A percentile compares a stretch with the other conserved stretches of the same genome.
Conservation (phyloP, 495 filamentous ascomycete genomes). For the Penicillium longicatenatum region DNA sequence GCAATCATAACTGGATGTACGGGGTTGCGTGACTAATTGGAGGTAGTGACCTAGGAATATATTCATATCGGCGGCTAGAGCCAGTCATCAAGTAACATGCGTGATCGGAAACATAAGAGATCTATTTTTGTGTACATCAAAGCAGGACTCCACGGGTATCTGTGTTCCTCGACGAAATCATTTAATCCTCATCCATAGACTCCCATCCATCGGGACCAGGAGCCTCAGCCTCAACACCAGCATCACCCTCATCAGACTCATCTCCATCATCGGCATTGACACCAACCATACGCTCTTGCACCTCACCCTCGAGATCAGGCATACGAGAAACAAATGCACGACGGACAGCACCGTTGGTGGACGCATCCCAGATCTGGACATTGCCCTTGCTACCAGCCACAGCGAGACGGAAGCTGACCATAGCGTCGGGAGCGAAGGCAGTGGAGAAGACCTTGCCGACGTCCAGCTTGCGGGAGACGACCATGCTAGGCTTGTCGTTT, state of each 20-base stretch:
- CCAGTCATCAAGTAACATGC: slow-evolving; percentile 1
- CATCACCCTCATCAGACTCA: slow-evolving; percentile 62
- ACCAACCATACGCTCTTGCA: slow-evolving; percentile 76
- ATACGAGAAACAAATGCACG: slow-evolving; percentile 79
- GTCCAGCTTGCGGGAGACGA: slow-evolving; percentile 86
- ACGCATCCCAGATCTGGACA: slow-evolving; percentile 96
- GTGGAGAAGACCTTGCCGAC: slow-evolving; percentile 95
- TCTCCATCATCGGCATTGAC: slow-evolving; percentile 67
- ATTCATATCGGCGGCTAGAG: not conserved
- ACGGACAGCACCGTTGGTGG: slow-evolving; percentile 88
- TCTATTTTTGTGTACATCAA: slow-evolving; percentile 31
- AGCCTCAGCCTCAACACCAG: slow-evolving; percentile 45
- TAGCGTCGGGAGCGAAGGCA: slow-evolving; percentile 81
- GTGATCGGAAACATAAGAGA: slow-evolving; percentile 12
- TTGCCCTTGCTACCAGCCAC: slow-evolving; percentile 93
- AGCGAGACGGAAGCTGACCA: slow-evolving; percentile 86
- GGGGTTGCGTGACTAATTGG: too few relatives aligned
- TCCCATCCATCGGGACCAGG: slow-evolving; percentile 67
- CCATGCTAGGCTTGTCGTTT: slow-evolving; percentile 74
- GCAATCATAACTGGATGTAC: too few relatives aligned
- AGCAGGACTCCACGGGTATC: slow-evolving; percentile 30
- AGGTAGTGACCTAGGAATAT: not conserved
- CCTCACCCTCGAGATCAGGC: slow-evolving; percentile 56
- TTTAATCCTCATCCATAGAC: slow-evolving; percentile 85
- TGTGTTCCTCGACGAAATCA: slow-evolving; percentile 16